Percentiles rank a stretch among this genome's conserved stretches.
Conservation (phyloP, 192 early-diverging fungal genomes). For the Dissophora globulifera region DNA sequence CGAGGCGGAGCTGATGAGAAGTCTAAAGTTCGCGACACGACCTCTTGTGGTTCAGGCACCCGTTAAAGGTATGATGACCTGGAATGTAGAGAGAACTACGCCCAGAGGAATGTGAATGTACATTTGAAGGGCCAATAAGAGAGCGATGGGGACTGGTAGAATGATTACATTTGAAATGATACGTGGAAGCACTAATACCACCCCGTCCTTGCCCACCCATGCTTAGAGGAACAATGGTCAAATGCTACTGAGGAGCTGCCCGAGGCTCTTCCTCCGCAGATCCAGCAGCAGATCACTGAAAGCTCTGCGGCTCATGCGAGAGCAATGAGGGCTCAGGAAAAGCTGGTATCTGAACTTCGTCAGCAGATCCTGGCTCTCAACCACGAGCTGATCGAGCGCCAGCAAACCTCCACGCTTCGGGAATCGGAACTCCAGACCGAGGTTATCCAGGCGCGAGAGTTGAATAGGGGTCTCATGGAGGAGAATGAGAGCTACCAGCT, state of each 20-base stretch:
- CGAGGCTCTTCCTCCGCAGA: conserved; percentile 21
- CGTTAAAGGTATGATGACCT: conserved; percentile 24
- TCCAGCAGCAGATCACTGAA: conserved; percentile 55
- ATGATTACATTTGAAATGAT: no score
- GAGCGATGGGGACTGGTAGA: no score
- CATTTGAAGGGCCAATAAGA: no score
- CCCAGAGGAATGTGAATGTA: no score
- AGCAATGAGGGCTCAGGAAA: conserved; percentile 50
- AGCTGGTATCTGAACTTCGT: conserved; percentile 46
- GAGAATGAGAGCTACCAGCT: conserved; percentile 87
- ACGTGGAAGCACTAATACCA: no score
- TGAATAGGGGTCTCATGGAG: conserved; percentile 78
- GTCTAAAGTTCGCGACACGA: conserved; percentile 53
- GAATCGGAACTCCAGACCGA: conserved; percentile 61
- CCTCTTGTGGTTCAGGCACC: conserved; percentile 51
- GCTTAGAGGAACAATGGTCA: no score
- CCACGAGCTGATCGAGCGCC: conserved; percentile 40
- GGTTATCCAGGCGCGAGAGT: conserved; percentile 67
- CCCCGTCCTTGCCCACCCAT: no score
- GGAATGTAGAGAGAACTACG: neutral
- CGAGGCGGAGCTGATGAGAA: conserved; percentile 56
- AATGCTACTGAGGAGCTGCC: neutral
- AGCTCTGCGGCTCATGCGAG: conserved; percentile 54
- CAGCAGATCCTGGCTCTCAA: conserved; percentile 52
- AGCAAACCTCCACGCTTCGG: conserved; percentile 11